A percentile compares a stretch with the other conserved stretches of the same genome.
phyloP scores from a whole-genome alignment of 2,329 filamentous ascomycete genomes.

The Fusarium sororula region DNA sequence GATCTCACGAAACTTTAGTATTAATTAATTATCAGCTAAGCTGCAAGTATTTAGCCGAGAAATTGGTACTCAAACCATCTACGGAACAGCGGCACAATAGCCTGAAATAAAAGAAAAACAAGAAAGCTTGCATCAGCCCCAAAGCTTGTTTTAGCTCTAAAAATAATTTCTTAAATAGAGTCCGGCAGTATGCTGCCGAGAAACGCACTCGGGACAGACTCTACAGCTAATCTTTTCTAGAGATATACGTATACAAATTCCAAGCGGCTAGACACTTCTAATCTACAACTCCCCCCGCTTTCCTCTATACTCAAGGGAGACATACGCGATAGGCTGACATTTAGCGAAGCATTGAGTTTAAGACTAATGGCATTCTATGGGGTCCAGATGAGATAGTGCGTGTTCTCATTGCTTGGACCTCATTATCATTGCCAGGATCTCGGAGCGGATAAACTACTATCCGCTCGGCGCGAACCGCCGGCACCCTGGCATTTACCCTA shows the following conservation, averaged over 20 bases:
- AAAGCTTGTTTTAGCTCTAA: not conserved
- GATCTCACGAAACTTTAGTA: no score
- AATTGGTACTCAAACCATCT: not conserved
- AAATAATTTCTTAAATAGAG: not conserved
- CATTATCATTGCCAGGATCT: no score
- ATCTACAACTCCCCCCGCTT: rapidly evolving
- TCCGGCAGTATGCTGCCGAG: not conserved
- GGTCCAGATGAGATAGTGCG: not conserved
- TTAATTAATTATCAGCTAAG: no score
- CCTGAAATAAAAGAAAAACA: no score
- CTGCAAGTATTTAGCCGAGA: no score
- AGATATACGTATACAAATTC: not conserved
- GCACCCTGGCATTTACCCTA: no score
- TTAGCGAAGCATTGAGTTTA: not conserved
- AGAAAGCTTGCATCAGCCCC: not conserved
- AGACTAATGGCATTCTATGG: not conserved
- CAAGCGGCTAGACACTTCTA: not conserved
- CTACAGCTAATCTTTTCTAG: not conserved
- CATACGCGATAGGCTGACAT: not conserved
- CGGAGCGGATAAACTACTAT: no score
- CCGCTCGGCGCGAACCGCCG: no score
- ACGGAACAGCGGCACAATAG: not conserved
- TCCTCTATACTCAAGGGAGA: not conserved
- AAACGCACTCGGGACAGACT: not conserved
- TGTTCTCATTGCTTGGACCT: not conserved